Evolutionary conservation across 108 stramenopile genomes (phyloP).

Genomic region (Skeletonema costatum): DNA sequence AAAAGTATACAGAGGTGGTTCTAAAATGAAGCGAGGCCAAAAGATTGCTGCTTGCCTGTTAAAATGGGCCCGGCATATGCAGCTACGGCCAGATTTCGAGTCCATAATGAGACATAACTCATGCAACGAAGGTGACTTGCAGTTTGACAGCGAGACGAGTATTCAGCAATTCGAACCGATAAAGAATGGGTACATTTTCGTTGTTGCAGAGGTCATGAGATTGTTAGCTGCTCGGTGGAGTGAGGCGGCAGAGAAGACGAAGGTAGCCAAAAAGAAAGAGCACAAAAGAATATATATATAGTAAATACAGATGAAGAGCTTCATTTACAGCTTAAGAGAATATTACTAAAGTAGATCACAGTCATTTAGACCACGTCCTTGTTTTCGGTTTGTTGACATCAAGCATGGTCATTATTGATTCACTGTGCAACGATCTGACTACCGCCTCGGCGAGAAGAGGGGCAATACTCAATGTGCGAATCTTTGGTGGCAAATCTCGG

Average conservation of each 20-base stretch:
- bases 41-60: constrained; percentile 35
- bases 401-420: constrained; percentile 77
- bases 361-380: neutral
- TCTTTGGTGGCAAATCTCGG: constrained; percentile 62
- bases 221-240: constrained; percentile 39
- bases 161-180: neutral
- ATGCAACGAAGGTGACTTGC: neutral
- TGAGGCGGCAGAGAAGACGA: constrained; percentile 2
- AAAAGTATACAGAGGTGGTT: constrained; percentile 14
- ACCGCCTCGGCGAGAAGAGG: constrained; percentile 90
- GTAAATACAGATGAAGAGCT: neutral
- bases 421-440: constrained; percentile 75
- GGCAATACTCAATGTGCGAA: constrained; percentile 83
- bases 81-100: constrained; percentile 13
- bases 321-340: neutral
- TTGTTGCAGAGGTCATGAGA: constrained; percentile 44
- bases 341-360: neutral
- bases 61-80: constrained; percentile 41
- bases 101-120: neutral
- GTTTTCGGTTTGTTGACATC: constrained; percentile 46
- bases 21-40: constrained; percentile 39
- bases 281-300: neutral
- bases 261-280: neutral
- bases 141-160: constrained; percentile 26
- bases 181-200: constrained; percentile 19